phyloP scores from a whole-genome alignment of 768 basidiomycete genomes.

The Lactifluus piperatus region DNA sequence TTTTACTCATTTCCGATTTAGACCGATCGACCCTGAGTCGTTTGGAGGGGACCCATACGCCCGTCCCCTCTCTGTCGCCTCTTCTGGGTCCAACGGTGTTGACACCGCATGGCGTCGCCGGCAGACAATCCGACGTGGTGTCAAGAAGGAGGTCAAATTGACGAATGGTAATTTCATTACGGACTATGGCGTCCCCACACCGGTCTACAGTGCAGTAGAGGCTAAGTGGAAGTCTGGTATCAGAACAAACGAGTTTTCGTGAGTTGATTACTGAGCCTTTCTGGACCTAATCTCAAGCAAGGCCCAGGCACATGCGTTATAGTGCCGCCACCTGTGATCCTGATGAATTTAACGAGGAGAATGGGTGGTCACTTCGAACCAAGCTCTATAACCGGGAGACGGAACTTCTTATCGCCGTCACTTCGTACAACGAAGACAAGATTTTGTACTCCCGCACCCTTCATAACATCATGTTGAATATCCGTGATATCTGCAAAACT shows the following conservation, averaged over 20 bases:
- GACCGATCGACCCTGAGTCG: conserved; percentile 42
- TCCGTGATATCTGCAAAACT: conserved; percentile 94
- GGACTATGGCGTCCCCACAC: conserved; percentile 82
- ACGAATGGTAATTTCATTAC: conserved; percentile 89
- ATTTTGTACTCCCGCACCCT: conserved; percentile 85
- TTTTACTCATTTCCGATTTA: conserved; percentile 10
- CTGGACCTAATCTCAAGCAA: not conserved
- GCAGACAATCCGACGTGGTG: conserved; percentile 87
- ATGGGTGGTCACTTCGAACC: conserved; percentile 78
- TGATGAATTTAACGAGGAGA: conserved; percentile 73
- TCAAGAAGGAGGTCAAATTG: conserved; percentile 90
- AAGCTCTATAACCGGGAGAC: conserved; percentile 85
- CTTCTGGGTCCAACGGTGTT: conserved; percentile 30
- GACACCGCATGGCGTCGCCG: conserved; percentile 52
- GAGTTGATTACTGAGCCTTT: conserved; percentile 27
- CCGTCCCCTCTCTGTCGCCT: conserved; percentile 36
- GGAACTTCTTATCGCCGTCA: conserved; percentile 90
- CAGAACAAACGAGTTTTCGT: conserved; percentile 88
- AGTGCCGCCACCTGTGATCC: conserved; percentile 89
- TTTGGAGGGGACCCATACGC: conserved; percentile 65
- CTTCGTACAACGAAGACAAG: conserved; percentile 91
- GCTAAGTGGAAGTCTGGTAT: conserved; percentile 54
- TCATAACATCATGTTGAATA: conserved; percentile 96
- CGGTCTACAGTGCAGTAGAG: conserved; percentile 77
- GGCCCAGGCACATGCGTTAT: conserved; percentile 78